phyloP scores from a whole-genome alignment of 495 filamentous ascomycete species.

The Xylaria cubensis region DNA sequence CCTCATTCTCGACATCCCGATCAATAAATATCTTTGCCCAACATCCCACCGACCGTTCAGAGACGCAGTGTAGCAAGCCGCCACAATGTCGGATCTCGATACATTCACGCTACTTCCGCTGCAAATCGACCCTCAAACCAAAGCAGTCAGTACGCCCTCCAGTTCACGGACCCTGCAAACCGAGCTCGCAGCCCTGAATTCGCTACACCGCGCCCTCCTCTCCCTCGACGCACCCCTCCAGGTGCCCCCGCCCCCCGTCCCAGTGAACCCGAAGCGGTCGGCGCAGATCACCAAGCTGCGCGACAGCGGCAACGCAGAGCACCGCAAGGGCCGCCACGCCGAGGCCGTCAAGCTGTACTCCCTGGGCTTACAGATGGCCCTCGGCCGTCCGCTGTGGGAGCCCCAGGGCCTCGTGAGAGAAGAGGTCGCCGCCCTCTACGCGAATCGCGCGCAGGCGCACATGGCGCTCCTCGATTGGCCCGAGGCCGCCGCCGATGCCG shows the following conservation, averaged over 20 bases:
- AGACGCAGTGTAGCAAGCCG: not conserved
- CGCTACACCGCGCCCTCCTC: conserved; percentile 73
- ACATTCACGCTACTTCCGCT: conserved; percentile 86
- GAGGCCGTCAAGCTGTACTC: conserved; percentile 84
- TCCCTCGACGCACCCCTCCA: conserved; percentile 59
- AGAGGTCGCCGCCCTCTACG: conserved; percentile 78
- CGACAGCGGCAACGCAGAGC: conserved; percentile 81
- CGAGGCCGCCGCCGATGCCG: conserved; percentile 83
- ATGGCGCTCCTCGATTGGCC: conserved; percentile 81
- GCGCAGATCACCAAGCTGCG: conserved; percentile 89
- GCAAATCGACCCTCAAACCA: conserved; percentile 78
- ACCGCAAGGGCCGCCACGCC: conserved; percentile 73
- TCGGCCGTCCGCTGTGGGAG: conserved; percentile 84
- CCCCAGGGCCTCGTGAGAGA: conserved; percentile 80
- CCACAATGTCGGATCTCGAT: conserved; percentile 66
- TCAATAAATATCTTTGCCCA: not conserved
- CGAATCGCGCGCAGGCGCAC: conserved; percentile 88
- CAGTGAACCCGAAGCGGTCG: conserved; percentile 83
- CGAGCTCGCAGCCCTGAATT: conserved; percentile 75
- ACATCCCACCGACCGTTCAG: conserved; percentile 30
- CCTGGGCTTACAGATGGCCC: conserved; percentile 85
- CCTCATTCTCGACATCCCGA: not conserved
- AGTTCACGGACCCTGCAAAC: conserved; percentile 56
- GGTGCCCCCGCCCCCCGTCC: conserved; percentile 76
- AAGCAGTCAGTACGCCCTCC: conserved; percentile 53